Base-by-base conservation (phyloP, 1,139 yeast species). In the Taphrina deformans region DNA sequence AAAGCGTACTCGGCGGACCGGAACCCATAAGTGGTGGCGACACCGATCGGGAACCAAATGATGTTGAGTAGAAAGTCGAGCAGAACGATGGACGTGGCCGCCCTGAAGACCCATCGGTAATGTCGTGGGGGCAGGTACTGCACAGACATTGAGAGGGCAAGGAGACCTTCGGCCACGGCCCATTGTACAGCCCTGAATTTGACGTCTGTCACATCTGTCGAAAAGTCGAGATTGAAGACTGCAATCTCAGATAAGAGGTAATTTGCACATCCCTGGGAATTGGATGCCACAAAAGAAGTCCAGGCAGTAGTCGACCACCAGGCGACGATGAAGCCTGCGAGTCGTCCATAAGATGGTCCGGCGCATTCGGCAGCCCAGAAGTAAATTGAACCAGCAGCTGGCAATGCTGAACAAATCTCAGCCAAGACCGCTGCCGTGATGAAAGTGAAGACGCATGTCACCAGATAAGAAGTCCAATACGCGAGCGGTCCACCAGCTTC, bases 1-100 rank as follows among this genome's bases (percentile, higher is more conserved):
- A 87, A 86, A 12, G 86, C 90, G 73, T 85, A 86, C 61, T 78
- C 72, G 1, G 89, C 81, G 33, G 77, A 74, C 72, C 84, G 84
- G 75, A 72, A 72, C 6, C 74, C 74, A 63, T 72, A 71, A 4
- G 71, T 68, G 53, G 68, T 62, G 48, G 69, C 66, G 12, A 72
- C 74, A 24, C 73, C 73, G 48, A 72, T 71, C 10, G 74, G 74
- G 44, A 72, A 67, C 74, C 74, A 72, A 40, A 71, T 69, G 29
- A 72, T 29, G 64, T 72, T 71, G 59, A 72, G 68, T 27, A 71
- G 29, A 40, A 71, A 70, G 65, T 72, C 74, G 46, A 71, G 45
- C 31, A 71, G 27, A 24, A 71, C 69, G 38, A 72, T 59, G 23
- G 52, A 31, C 44, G 69, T 65, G 10, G 72, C 69, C 2, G 69